phyloP scores from a whole-genome alignment of 2,329 filamentous ascomycete genomes.

The Elsinoe batatas region DNA sequence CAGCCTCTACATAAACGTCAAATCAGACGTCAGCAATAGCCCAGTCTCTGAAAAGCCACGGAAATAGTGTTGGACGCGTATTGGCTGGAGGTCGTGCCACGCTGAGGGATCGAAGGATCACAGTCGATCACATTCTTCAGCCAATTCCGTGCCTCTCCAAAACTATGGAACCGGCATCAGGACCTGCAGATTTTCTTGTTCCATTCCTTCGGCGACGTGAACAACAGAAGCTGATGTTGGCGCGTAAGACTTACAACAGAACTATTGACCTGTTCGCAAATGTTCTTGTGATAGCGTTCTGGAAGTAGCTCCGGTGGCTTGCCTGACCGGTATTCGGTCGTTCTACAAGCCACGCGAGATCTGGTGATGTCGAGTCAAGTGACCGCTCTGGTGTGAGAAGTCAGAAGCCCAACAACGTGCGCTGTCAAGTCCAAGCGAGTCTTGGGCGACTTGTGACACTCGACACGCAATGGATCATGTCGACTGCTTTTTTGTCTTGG shows the following conservation, averaged over 20 bases:
- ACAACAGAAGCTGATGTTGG: constrained; percentile 8
- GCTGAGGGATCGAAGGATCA: background rate
- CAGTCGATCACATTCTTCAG: background rate
- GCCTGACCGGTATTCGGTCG: background rate
- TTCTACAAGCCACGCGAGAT: constrained; percentile 4
- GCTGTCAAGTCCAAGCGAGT: constrained; percentile 1
- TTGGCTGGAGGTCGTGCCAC: constrained; percentile 1
- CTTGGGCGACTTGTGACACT: background rate
- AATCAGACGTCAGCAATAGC: constrained; percentile 1
- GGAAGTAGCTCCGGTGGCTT: background rate
- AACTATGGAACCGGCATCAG: background rate
- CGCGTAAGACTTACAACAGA: background rate
- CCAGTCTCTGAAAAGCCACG: background rate
- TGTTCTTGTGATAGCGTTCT: background rate
- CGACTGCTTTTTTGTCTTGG: background rate
- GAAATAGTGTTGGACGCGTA: background rate
- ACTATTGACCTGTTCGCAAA: background rate
- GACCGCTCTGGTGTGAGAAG: background rate
- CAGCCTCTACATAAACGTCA: background rate
- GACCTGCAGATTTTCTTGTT: constrained; percentile 1
- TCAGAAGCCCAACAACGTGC: background rate
- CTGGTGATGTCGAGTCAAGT: constrained; percentile 12
- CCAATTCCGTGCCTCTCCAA: background rate
- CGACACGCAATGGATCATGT: background rate
- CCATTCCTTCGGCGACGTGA: background rate